Conservation (phyloP, 805 yeast species). For the Blastobotrys muscicola region DNA sequence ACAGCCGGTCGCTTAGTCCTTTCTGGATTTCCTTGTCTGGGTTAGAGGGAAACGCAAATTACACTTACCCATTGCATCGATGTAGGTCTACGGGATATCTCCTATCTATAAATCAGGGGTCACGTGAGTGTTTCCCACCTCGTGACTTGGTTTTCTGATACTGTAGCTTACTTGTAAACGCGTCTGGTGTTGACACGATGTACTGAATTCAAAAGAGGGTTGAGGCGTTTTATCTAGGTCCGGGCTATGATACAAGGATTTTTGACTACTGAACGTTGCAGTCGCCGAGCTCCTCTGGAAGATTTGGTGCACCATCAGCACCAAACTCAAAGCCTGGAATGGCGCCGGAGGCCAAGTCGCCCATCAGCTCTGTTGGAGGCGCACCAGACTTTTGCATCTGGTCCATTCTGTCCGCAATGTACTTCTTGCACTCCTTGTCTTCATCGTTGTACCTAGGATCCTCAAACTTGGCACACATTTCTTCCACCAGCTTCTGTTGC, state of each 20-base stretch:
- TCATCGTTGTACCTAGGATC: constrained; percentile 49
- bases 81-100: no score
- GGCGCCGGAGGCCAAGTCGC: constrained; percentile 40
- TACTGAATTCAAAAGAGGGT: no score
- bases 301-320: constrained; percentile 4
- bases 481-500: constrained; percentile 54
- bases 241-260: no score
- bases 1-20: constrained; percentile 63
- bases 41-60: neutral
- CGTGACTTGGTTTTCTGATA: no score
- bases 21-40: constrained; percentile 54
- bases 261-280: constrained; percentile 7
- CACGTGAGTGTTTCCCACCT: no score
- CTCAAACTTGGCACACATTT: constrained; percentile 61
- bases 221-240: no score
- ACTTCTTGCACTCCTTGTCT: constrained; percentile 34
- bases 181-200: no score
- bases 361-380: constrained; percentile 70
- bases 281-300: constrained; percentile 5
- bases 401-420: constrained; percentile 51
- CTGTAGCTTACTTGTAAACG: no score
- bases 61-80: neutral
- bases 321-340: constrained; percentile 29
- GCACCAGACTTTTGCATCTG: constrained; percentile 59
- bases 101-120: no score